Evolutionary conservation across 495 filamentous ascomycete species (phyloP), one percentile per base, ranked within the genome.

Genomic region (Trichoderma parareesei): DNA sequence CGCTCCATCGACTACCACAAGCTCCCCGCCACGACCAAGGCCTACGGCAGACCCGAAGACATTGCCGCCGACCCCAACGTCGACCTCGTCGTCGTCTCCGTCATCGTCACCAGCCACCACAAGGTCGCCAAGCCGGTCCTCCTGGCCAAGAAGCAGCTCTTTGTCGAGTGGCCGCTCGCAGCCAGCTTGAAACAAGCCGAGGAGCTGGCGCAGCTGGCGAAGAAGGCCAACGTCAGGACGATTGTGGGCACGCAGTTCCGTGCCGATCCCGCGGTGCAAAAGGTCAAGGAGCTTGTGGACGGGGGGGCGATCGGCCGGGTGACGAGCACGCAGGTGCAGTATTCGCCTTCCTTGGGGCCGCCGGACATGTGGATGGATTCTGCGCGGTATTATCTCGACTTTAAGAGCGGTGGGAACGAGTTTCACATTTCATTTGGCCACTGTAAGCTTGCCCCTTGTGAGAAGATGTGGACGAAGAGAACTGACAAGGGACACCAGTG

Each of bases 81-180:
- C 63, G 81, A 85, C 65, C 72, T 85, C 35, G 76, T 85, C 9
- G 77, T 82, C 60, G 73, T 77, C 53, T 74, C 65, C 48, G 77
- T 80, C 4, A 68, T 72, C 14, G 79, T 82, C 0, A 71, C 75
- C 18, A 71, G 74, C 57, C 84, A 86, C 70, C 78, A 78, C 60
- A 68, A 70, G 18, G 72, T 79, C 10, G 72, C 79, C 43, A 69
- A 75, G 57, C 78, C 82, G 3, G 78, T 73, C 13, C 64, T 86
- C 10, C 59, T 72, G 55, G 76, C 78, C 11, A 75, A 76, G 13
- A 85, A 85, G 67, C 67, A 75, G 55, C 76, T 80, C 41, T 84
- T 78, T 60, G 76, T 82, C n/a, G 84, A 85, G 68, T 85, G 84
- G 84, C 77, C 73, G 16, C 66, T 75, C 6, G 73, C 61, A 16